A percentile compares a stretch with the other conserved stretches of the same genome.
Conservation (phyloP, 2,329 filamentous ascomycete species). For the Myriosclerotinia scirpicola region DNA sequence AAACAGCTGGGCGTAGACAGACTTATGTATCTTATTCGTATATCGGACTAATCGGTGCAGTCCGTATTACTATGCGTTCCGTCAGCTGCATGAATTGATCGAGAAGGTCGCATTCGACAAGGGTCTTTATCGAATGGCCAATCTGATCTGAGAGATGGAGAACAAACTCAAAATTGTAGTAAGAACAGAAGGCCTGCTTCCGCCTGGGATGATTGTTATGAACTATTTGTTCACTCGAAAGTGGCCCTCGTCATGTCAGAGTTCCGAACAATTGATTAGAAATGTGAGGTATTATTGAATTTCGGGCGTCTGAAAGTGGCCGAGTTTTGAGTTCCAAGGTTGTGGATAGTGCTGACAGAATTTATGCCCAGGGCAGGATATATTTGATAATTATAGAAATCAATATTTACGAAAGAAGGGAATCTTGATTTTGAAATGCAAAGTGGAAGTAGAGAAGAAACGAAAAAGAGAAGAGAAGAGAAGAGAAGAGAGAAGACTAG, state of each 20-base stretch:
- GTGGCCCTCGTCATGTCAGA: slow-evolving; percentile 5
- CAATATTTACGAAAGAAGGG: neutral
- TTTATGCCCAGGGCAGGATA: neutral
- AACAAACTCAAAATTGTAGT: slow-evolving; percentile 4
- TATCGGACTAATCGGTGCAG: slow-evolving; percentile 15
- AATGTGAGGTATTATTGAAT: slow-evolving; percentile 2
- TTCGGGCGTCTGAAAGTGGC: neutral
- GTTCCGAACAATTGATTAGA: neutral
- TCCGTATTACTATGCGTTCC: slow-evolving; percentile 17
- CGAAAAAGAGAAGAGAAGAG: neutral
- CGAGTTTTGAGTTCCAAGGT: neutral
- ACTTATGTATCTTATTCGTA: slow-evolving; percentile 20
- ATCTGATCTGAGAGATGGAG: slow-evolving; percentile 8
- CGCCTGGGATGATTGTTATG: slow-evolving; percentile 5
- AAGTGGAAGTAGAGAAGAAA: neutral
- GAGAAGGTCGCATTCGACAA: slow-evolving; percentile 13
- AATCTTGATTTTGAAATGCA: neutral
- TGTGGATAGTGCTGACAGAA: slow-evolving; percentile 10
- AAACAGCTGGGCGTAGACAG: slow-evolving; percentile 1
- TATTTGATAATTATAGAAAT: neutral
- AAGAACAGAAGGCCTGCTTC: slow-evolving; percentile 24
- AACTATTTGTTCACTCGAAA: slow-evolving; percentile 1
- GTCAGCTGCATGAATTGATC: slow-evolving; percentile 21
- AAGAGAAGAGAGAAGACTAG: neutral
- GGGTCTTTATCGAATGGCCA: slow-evolving; percentile 23